Conservation (phyloP, 768 basidiomycete species). For the Lentinula sp. region DNA sequence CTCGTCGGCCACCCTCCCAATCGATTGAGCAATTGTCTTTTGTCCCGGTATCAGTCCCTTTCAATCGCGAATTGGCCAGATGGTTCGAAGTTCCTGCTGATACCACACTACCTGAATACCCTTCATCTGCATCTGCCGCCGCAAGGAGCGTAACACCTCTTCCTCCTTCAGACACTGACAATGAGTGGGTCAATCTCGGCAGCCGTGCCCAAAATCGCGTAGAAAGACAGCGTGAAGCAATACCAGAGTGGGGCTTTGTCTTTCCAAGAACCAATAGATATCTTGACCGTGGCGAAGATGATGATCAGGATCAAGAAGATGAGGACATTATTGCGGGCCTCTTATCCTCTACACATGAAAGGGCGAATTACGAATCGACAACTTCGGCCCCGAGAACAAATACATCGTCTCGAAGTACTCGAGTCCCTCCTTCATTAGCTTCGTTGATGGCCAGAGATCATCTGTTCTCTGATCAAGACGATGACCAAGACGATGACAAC, state of each 20-base stretch:
- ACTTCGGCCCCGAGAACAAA: no score
- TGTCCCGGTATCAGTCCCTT: neutral
- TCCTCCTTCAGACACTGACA: neutral
- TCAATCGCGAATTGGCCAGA: neutral
- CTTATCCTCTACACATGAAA: neutral
- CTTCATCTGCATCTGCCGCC: neutral
- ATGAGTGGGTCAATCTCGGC: neutral
- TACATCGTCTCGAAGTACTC: no score
- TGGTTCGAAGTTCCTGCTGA: conserved; percentile 2
- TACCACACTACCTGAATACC: neutral
- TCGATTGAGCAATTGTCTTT: neutral
- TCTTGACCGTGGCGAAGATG: neutral
- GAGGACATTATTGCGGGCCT: neutral
- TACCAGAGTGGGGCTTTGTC: neutral
- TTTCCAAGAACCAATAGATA: neutral
- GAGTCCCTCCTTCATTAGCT: neutral
- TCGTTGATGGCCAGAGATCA: neutral
- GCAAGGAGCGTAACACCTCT: neutral
- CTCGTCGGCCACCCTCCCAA: neutral
- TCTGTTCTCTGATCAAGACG: neutral
- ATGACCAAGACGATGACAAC: neutral
- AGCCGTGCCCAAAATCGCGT: neutral
- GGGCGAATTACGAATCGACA: neutral
- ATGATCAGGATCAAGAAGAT: conserved; percentile 1
- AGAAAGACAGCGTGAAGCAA: neutral